Conservation (phyloP, 2,329 filamentous ascomycete genomes). For the Bipolaris oryzae region DNA sequence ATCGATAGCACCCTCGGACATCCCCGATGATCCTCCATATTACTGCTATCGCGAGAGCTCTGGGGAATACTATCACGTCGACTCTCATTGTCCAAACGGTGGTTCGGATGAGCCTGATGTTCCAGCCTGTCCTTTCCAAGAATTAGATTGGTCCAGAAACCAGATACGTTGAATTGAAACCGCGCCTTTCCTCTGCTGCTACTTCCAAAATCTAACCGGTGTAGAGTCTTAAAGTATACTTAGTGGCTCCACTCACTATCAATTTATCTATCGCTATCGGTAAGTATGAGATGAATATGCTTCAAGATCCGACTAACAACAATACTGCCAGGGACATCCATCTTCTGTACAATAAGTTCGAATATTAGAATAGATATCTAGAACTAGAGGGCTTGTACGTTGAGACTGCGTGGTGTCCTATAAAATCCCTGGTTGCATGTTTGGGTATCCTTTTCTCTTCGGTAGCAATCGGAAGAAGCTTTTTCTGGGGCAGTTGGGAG, state of each 20-base stretch:
- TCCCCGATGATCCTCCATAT: too few species aligned
- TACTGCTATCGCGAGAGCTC: background rate
- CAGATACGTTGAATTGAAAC: background rate
- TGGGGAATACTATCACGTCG: background rate
- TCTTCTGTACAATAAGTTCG: too few species aligned
- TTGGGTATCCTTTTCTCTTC: background rate
- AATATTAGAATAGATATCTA: background rate
- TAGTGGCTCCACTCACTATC: background rate
- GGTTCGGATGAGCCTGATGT: rapidly evolving
- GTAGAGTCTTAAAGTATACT: background rate
- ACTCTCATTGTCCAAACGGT: background rate
- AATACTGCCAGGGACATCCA: background rate
- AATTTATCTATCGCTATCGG: background rate
- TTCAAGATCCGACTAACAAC: background rate
- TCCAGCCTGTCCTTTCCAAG: background rate
- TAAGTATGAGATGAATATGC: background rate
- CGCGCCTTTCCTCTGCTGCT: background rate
- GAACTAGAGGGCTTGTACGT: background rate
- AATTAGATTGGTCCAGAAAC: background rate
- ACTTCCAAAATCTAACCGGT: background rate
- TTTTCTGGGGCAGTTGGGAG: slow-evolving; percentile 13
- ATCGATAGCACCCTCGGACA: too few species aligned
- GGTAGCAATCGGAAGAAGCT: background rate
- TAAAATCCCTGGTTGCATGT: background rate
- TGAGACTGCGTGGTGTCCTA: background rate